These are phyloP conservation scores for Lactarius vividus DNA, from an alignment of 768 basidiomycete genomes.

Conservation along the genomic window DNA sequence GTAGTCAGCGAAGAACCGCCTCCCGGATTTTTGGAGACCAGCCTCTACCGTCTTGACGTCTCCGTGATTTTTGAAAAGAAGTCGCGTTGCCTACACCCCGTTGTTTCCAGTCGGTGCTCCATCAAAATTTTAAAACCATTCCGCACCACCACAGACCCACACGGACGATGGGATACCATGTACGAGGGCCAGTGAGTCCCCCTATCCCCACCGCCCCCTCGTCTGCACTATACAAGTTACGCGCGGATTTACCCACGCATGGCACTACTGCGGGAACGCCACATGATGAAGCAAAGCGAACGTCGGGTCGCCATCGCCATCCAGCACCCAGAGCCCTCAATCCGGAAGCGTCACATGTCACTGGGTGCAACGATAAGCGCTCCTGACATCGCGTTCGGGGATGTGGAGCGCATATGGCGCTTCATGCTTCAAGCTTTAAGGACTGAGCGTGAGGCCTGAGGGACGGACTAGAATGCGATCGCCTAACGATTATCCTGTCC, in stretches of 20 bases:
- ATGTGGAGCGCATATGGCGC: constrained; percentile 27
- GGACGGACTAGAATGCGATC: constrained; percentile 39
- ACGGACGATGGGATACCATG: no score
- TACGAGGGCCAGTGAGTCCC: no score
- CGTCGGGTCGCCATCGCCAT: neutral
- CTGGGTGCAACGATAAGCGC: constrained; percentile 3
- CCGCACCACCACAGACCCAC: neutral
- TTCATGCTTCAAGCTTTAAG: constrained; percentile 30
- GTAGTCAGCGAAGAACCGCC: constrained; percentile 29
- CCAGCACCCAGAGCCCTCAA: constrained; percentile 13
- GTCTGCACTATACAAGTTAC: neutral
- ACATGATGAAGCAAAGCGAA: constrained; percentile 24
- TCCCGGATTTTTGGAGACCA: constrained; percentile 21
- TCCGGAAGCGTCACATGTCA: neutral
- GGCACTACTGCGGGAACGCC: constrained; percentile 13
- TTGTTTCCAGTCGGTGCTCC: neutral
- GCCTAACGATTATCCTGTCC: constrained; percentile 35
- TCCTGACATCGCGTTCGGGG: constrained; percentile 11
- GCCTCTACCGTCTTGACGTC: no score
- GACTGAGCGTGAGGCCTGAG: constrained; percentile 32
- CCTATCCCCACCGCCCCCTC: neutral
- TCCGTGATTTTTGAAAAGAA: constrained; percentile 15
- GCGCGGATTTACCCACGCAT: neutral
- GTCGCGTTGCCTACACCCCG: neutral
- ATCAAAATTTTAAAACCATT: no score